Percentiles rank a stretch among this genome's conserved stretches.
These are phyloP conservation scores for Endoconidiophora polonica DNA, from an alignment of 2,329 filamentous ascomycete species.

Conservation along the genomic window DNA sequence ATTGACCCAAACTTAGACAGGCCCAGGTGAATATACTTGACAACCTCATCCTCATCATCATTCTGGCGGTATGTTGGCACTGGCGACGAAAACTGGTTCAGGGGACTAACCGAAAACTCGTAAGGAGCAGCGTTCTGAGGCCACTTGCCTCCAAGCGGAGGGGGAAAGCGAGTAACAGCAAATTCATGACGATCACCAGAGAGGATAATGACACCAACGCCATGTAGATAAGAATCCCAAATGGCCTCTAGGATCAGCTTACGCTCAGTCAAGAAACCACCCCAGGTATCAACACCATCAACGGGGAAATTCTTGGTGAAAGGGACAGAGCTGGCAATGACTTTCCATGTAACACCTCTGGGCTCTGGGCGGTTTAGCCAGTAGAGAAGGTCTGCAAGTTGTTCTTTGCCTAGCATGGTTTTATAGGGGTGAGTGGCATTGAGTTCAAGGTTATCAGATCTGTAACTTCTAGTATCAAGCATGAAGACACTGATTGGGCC, in stretches of 20 bases:
- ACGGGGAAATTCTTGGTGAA: conserved; percentile 97
- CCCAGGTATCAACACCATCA: conserved; percentile 82
- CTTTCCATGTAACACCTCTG: conserved; percentile 75
- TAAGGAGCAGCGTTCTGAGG: conserved; percentile 50
- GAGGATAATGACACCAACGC: conserved; percentile 64
- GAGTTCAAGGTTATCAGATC: conserved; percentile 47
- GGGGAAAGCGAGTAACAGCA: conserved; percentile 66
- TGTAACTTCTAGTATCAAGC: conserved; percentile 78
- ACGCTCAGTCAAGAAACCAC: conserved; percentile 73
- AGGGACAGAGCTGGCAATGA: conserved; percentile 76
- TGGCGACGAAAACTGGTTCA: conserved; percentile 89
- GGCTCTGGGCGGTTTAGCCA: conserved; percentile 62
- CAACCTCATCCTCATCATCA: conserved; percentile 63
- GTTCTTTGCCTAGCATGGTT: conserved; percentile 70
- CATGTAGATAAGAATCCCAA: conserved; percentile 67
- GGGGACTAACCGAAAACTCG: conserved; percentile 80
- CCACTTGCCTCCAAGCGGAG: conserved; percentile 44
- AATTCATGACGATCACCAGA: conserved; percentile 96
- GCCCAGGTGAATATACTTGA: conserved; percentile 75
- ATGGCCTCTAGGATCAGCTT: conserved; percentile 69
- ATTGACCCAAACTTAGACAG: conserved; percentile 79
- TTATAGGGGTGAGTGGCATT: conserved; percentile 45
- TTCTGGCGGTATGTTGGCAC: conserved; percentile 67
- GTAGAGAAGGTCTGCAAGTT: conserved; percentile 61
- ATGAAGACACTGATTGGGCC: conserved; percentile 91